Conservation (phyloP, 768 basidiomycete genomes). For the Rhodotorula diobovata region DNA sequence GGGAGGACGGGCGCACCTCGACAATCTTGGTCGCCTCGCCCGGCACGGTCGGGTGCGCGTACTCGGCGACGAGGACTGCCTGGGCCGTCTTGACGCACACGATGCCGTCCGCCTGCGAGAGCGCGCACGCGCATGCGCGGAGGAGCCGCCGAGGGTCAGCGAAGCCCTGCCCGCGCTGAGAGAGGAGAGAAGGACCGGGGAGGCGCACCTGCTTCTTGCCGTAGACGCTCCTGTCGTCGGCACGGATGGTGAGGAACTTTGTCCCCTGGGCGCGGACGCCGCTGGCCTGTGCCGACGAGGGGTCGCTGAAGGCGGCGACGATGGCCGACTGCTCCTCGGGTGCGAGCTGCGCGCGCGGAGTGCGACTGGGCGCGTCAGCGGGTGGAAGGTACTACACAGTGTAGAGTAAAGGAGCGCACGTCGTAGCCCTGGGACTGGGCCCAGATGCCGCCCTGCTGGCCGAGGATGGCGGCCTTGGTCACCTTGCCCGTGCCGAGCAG, state of each 20-base stretch:
- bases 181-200: not conserved
- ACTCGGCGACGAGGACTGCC: conserved; percentile 77
- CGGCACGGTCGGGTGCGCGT: conserved; percentile 62
- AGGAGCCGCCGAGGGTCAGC: too few species aligned
- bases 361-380: not conserved
- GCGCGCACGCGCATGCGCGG: too few species aligned
- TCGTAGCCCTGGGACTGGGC: conserved; percentile 59
- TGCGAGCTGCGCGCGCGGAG: conserved; percentile 54
- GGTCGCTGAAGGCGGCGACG: conserved; percentile 53
- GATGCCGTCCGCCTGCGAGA: conserved; percentile 63
- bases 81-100: conserved; percentile 74
- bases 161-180: too few species aligned
- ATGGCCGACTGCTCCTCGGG: conserved; percentile 62
- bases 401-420: conserved; percentile 50
- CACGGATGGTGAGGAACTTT: conserved; percentile 70
- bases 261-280: conserved; percentile 64
- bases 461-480: conserved; percentile 70
- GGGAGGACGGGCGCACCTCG: conserved; percentile 46
- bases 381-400: not conserved
- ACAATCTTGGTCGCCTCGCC: conserved; percentile 64
- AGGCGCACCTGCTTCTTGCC: conserved; percentile 73
- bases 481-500: conserved; percentile 71
- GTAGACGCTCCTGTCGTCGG: conserved; percentile 57
- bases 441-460: conserved; percentile 72
- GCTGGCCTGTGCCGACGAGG: conserved; percentile 45